These are phyloP conservation scores for Tulasnella sp. DNA, from an alignment of 768 basidiomycete genomes.

Conservation along the genomic window DNA sequence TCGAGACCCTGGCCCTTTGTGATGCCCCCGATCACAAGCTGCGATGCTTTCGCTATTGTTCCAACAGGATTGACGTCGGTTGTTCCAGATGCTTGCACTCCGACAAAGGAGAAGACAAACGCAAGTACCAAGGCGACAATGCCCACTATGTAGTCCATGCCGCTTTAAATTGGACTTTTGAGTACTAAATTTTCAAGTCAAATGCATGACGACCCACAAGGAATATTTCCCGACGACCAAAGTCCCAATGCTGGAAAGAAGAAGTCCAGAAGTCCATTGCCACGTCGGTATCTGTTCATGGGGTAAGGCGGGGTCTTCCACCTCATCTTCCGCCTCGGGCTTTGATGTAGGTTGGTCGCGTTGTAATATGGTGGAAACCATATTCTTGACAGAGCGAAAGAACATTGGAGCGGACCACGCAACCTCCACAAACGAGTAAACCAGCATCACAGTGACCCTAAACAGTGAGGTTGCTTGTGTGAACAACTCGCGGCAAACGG, in stretches of 20 bases:
- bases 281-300: constrained; percentile 18
- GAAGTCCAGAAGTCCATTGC: constrained; percentile 16
- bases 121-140: constrained; percentile 20
- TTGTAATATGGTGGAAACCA: neutral
- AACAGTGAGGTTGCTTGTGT: neutral
- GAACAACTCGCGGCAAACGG: too few relatives aligned
- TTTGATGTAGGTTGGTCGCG: neutral
- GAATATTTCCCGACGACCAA: constrained; percentile 16
- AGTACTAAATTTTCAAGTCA: too few relatives aligned
- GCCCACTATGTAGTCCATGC: constrained; percentile 16
- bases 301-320: constrained; percentile 17
- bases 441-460: constrained; percentile 14
- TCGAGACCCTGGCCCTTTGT: constrained; percentile 19
- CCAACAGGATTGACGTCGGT: constrained; percentile 21
- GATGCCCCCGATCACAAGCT: constrained; percentile 21
- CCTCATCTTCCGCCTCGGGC: neutral
- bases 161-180: neutral
- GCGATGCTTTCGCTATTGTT: constrained; percentile 19
- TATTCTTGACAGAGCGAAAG: neutral
- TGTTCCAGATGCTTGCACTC: constrained; percentile 19
- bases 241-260: constrained; percentile 15
- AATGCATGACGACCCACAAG: neutral
- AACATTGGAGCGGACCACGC: constrained; percentile 7
- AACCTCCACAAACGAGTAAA: constrained; percentile 12
- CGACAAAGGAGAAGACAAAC: constrained; percentile 21